A percentile compares a stretch with the other conserved stretches of the same genome.
These are phyloP conservation scores for Xylaria sp. DNA, from an alignment of 2,329 filamentous ascomycete genomes.

Conservation along the genomic window DNA sequence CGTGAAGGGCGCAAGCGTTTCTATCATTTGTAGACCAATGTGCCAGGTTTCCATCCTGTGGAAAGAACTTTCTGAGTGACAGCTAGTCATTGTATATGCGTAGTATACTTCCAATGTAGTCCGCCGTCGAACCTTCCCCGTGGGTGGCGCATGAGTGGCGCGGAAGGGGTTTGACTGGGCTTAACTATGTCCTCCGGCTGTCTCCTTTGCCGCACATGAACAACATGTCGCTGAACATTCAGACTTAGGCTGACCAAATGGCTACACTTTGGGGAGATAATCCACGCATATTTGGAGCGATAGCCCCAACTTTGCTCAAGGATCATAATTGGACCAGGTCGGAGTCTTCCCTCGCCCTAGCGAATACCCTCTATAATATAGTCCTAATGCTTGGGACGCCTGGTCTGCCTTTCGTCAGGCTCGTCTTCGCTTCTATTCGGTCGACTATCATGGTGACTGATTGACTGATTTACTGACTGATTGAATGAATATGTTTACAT, in stretches of 20 bases:
- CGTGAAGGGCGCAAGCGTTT: not conserved
- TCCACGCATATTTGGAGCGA: not conserved
- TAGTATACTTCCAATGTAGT: not conserved
- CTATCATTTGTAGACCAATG: not conserved
- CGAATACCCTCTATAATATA: not conserved
- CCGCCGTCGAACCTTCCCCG: not conserved
- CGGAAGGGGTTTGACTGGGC: not conserved
- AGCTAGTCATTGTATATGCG: not conserved
- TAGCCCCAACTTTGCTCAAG: not conserved
- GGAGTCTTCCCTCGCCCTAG: not conserved
- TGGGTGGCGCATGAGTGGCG: not conserved
- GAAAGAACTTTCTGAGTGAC: not conserved
- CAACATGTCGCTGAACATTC: not conserved
- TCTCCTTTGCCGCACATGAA: not conserved
- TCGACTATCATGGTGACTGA: not conserved
- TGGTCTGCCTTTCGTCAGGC: not conserved
- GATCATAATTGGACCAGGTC: not conserved
- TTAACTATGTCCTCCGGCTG: not conserved
- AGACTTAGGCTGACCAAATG: not conserved
- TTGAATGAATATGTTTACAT: too few relatives aligned
- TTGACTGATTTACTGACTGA: not conserved
- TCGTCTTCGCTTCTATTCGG: slow-evolving; percentile 3
- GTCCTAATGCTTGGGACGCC: not conserved
- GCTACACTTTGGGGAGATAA: not conserved
- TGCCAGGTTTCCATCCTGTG: not conserved